phyloP scores from a whole-genome alignment of 139 green algal species.

The Closterium sp. region DNA sequence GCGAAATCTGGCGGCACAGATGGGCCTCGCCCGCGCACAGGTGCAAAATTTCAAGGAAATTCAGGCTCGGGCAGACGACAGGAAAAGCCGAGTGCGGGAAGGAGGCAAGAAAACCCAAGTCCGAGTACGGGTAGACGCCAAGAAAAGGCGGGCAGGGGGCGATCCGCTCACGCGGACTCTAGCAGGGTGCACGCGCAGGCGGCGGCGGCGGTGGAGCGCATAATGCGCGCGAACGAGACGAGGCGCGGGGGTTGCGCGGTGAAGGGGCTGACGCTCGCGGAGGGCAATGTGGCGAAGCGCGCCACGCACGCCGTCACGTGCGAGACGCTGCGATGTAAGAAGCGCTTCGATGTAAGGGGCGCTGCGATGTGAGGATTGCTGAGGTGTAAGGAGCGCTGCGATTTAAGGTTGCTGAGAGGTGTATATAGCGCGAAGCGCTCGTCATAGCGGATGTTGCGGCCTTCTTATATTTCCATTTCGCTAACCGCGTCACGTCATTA shows the following conservation, averaged over 20 bases:
- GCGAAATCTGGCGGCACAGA: not conserved
- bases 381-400: not conserved
- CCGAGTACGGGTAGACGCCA: not conserved
- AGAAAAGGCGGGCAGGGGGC: not conserved
- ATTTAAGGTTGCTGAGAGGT: not conserved
- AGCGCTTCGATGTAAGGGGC: not conserved
- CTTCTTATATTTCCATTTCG: not conserved
- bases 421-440: not conserved
- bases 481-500: too few species aligned
- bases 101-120: not conserved
- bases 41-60: not conserved
- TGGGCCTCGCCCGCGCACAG: not conserved
- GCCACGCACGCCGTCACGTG: conserved; percentile 84
- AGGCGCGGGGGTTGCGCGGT: conserved; percentile 48
- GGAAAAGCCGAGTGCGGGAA: not conserved
- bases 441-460: not conserved
- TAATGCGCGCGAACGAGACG: not conserved
- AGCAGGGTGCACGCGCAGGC: conserved; percentile 36
- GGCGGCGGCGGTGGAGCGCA: conserved; percentile 9
- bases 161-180: not conserved
- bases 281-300: conserved; percentile 75
- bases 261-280: conserved; percentile 78
- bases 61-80: not conserved
- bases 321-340: conserved; percentile 78
- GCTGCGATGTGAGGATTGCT: too few species aligned